Conservation (phyloP, 2,329 filamentous ascomycete genomes). For the Albifimbria verrucaria region DNA sequence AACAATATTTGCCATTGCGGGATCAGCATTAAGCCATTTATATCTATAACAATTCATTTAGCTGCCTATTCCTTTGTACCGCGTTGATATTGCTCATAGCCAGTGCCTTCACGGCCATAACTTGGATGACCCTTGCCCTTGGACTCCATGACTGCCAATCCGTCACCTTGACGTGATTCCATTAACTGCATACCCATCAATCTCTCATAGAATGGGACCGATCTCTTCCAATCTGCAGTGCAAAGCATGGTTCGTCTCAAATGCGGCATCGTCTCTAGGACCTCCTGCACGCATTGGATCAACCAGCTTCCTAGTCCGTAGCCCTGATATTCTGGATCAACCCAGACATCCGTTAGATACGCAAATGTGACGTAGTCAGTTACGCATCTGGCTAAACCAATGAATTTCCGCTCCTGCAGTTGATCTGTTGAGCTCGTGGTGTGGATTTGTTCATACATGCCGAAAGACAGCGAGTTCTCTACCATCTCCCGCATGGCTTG, state of each 20-base stretch:
- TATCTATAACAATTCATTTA: no score
- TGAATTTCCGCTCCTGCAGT: constrained; percentile 9
- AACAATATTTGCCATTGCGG: no score
- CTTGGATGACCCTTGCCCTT: constrained; percentile 19
- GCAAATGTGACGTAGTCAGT: constrained; percentile 64
- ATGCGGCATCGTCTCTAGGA: constrained; percentile 46
- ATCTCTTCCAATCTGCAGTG: constrained; percentile 30
- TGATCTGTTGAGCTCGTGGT: background rate
- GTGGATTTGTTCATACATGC: constrained; percentile 38
- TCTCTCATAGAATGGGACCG: constrained; percentile 30
- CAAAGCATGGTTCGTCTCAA: constrained; percentile 53
- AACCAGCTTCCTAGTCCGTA: constrained; percentile 60
- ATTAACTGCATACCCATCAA: constrained; percentile 27
- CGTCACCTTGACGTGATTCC: constrained; percentile 14
- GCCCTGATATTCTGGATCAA: constrained; percentile 51
- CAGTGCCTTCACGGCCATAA: constrained; percentile 9
- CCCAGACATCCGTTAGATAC: constrained; percentile 62
- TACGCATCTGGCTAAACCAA: constrained; percentile 44
- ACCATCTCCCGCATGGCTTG: constrained; percentile 42
- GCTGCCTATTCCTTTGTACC: no score
- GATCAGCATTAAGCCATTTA: no score
- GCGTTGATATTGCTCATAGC: constrained; percentile 3
- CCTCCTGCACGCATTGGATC: constrained; percentile 53
- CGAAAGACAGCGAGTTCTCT: constrained; percentile 53
- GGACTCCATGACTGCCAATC: constrained; percentile 21